phyloP scores from a whole-genome alignment of 1,139 yeast genomes.

The Saccharomyces hybrid region DNA sequence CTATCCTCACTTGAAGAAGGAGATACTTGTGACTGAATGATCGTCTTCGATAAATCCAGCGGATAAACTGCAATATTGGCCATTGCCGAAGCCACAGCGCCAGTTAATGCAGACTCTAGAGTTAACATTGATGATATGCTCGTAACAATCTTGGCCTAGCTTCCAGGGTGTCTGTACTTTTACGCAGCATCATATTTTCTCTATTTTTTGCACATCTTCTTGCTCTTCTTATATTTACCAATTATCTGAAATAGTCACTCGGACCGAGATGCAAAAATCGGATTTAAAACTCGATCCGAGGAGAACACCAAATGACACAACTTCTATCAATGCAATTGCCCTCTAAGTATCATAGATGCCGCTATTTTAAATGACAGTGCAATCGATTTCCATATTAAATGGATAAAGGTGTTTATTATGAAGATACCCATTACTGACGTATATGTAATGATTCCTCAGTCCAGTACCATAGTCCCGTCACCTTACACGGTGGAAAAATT shows the following conservation, averaged over 20 bases:
- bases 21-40: conserved; percentile 57
- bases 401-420: background rate
- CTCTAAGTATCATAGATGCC: background rate
- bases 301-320: background rate
- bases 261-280: background rate
- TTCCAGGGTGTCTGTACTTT: background rate
- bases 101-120: conserved; percentile 72
- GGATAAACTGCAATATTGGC: conserved; percentile 81
- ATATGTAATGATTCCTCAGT: background rate
- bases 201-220: background rate
- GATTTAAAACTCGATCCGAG: background rate
- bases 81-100: conserved; percentile 75
- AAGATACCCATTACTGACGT: background rate
- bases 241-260: background rate
- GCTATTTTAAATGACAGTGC: background rate
- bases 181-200: background rate
- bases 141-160: background rate
- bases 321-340: background rate
- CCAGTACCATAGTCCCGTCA: background rate
- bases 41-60: conserved; percentile 62
- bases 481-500: background rate
- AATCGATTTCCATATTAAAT: background rate
- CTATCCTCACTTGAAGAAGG: conserved; percentile 16
- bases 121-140: conserved; percentile 34
- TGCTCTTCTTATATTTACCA: background rate